Evolutionary conservation across 371 early-diverging fungal species (phyloP).

Genomic region (Syncephalastrum contaminatum): DNA sequence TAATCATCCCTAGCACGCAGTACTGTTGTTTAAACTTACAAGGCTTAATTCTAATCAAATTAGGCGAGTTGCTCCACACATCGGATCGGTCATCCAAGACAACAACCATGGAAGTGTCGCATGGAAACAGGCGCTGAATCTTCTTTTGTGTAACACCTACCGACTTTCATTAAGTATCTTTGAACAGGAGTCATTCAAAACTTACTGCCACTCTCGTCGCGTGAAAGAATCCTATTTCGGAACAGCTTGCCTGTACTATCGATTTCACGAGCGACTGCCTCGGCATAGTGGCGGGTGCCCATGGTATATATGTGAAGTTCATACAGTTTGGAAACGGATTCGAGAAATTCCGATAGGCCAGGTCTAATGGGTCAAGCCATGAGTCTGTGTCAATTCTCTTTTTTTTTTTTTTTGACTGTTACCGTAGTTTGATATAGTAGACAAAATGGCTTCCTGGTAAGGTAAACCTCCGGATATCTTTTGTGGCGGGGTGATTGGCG

Average conservation of each 20-base stretch:
- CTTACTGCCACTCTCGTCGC: slow-evolving; percentile 93
- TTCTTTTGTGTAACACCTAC: slow-evolving; percentile 81
- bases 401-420: neutral
- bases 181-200: neutral
- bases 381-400: neutral
- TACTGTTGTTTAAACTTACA: slow-evolving; percentile 59
- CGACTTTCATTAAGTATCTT: neutral
- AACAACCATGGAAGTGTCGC: slow-evolving; percentile 96
- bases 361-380: slow-evolving; percentile 53
- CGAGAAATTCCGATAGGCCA: slow-evolving; percentile 78
- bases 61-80: slow-evolving; percentile 94
- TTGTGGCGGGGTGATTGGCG: slow-evolving; percentile 54
- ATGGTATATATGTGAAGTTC: slow-evolving; percentile 99
- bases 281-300: slow-evolving; percentile 96
- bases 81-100: slow-evolving; percentile 98
- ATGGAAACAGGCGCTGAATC: slow-evolving; percentile 92
- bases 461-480: slow-evolving; percentile 73
- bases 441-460: slow-evolving; percentile 67
- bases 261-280: slow-evolving; percentile 83
- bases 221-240: slow-evolving; percentile 89
- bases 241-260: slow-evolving; percentile 87
- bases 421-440: slow-evolving; percentile 87
- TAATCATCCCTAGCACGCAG: neutral
- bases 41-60: slow-evolving; percentile 85
- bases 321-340: slow-evolving; percentile 64